Conservation (phyloP, 2,329 filamentous ascomycete genomes). For the Cryphonectria japonica region DNA sequence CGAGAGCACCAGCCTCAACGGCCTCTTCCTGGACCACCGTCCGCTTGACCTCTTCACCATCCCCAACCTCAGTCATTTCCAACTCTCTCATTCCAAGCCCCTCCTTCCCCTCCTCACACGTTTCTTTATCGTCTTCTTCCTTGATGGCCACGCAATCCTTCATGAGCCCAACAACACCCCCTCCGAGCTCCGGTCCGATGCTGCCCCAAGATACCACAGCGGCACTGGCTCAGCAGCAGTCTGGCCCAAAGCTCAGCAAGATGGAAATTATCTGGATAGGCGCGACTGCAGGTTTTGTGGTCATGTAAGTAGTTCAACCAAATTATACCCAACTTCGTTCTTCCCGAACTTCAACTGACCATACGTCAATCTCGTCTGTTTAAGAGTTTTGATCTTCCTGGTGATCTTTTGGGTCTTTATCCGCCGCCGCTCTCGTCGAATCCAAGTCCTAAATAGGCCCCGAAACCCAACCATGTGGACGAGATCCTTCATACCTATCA, state of each 20-base stretch:
- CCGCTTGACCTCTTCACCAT: background rate
- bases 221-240: background rate
- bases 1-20: background rate
- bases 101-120: background rate
- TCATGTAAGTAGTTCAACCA: background rate
- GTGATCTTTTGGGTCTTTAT: background rate
- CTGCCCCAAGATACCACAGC: background rate
- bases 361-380: background rate
- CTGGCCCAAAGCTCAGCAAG: background rate
- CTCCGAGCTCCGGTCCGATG: background rate
- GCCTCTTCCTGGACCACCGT: background rate
- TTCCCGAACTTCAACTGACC: background rate
- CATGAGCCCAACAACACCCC: background rate
- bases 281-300: background rate
- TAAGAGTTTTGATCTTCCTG: background rate
- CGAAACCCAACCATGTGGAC: background rate
- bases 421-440: background rate
- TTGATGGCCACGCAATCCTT: background rate
- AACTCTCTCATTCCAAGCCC: background rate
- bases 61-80: background rate
- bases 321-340: background rate
- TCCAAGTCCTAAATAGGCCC: background rate
- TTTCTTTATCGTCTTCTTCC: background rate
- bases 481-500: background rate
- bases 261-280: conserved; percentile 1